These are phyloP conservation scores for Theileria sp. DNA, from an alignment of 169 alveolate genomes.

Conservation along the genomic window DNA sequence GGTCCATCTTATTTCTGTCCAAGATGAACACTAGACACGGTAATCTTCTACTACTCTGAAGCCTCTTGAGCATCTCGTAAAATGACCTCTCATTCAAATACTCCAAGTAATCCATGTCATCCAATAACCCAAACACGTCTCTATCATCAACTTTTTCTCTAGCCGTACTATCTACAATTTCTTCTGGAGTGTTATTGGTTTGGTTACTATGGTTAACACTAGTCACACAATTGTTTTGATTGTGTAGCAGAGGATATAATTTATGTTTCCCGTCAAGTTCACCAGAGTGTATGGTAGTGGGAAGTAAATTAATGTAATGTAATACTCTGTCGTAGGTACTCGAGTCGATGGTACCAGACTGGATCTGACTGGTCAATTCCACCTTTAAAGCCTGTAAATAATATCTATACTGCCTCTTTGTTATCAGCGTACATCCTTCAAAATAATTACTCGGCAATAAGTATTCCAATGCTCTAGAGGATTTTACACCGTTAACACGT, in stretches of 20 bases:
- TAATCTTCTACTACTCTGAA: slow-evolving; percentile 76
- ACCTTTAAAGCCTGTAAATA: slow-evolving; percentile 35
- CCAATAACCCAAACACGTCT: background rate
- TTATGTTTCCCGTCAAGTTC: slow-evolving; percentile 25
- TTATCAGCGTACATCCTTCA: slow-evolving; percentile 72
- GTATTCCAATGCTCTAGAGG: too few species aligned
- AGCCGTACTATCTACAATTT: background rate
- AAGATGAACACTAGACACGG: slow-evolving; percentile 87
- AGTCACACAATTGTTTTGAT: background rate
- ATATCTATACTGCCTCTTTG: slow-evolving; percentile 78
- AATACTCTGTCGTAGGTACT: slow-evolving; percentile 19
- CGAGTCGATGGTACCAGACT: slow-evolving; percentile 17
- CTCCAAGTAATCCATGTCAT: slow-evolving; percentile 23
- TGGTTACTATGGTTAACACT: background rate
- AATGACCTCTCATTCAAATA: slow-evolving; percentile 70
- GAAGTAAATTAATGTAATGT: slow-evolving; percentile 23
- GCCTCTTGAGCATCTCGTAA: slow-evolving; percentile 70
- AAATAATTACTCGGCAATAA: slow-evolving; percentile 72
- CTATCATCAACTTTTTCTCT: background rate
- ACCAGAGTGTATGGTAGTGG: background rate
- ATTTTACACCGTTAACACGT: too few species aligned
- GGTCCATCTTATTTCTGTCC: slow-evolving; percentile 79
- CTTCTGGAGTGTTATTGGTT: too few species aligned
- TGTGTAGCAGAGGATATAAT: slow-evolving; percentile 34
- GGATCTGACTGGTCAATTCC: slow-evolving; percentile 49